These are phyloP conservation scores for Fusarium sp. DNA, from an alignment of 2,329 filamentous ascomycete species.

Conservation along the genomic window DNA sequence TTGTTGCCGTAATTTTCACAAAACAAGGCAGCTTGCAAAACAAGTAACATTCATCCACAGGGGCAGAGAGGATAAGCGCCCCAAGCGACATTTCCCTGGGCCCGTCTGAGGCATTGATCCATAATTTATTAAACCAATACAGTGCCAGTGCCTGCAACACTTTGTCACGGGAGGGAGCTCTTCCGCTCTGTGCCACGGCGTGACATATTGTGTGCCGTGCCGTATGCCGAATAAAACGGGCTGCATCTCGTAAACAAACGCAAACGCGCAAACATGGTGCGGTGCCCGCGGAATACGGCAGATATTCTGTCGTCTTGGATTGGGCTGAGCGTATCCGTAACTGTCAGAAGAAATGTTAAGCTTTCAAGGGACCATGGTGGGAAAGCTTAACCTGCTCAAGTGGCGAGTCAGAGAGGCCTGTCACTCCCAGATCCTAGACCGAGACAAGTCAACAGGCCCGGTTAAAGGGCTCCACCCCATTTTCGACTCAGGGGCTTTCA, in stretches of 20 bases:
- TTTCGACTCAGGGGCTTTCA: conserved; percentile 14
- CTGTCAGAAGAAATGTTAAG: not conserved
- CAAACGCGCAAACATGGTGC: not conserved
- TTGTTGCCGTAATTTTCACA: not conserved
- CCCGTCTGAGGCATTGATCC: not conserved
- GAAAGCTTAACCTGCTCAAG: not conserved
- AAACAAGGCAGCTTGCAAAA: not conserved
- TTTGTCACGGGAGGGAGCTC: not conserved
- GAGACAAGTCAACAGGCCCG: not conserved
- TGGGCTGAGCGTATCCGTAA: not conserved
- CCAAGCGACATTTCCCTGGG: not conserved
- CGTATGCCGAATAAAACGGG: not conserved
- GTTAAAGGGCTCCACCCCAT: not conserved
- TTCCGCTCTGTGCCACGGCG: not conserved
- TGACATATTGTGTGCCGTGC: not conserved
- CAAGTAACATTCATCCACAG: not conserved
- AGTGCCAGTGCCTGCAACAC: not conserved
- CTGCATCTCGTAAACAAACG: not conserved
- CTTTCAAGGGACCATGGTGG: not conserved
- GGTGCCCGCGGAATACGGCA: not conserved
- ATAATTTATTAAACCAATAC: conserved; percentile 11
- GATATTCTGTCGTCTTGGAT: not conserved
- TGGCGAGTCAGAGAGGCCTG: not conserved
- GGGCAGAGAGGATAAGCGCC: not conserved
- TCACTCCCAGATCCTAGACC: not conserved